Base-by-base conservation (phyloP, 148 eudicot genomes). In the Rhododendron simsii region DNA sequence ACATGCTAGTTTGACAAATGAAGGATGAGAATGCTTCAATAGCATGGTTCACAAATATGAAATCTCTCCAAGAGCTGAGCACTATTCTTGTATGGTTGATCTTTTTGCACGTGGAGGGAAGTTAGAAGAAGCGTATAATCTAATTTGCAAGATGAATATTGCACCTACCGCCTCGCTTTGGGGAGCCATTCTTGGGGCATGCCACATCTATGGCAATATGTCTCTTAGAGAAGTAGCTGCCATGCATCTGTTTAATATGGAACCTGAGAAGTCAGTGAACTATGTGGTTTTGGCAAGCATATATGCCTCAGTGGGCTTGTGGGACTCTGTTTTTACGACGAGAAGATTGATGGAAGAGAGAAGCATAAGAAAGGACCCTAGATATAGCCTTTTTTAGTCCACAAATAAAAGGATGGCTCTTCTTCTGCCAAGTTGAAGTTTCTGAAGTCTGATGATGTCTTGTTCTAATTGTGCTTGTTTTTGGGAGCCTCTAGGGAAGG, bases 71-170 rank as follows among this genome's bases (percentile, higher is more conserved):
- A 86, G 81, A 35, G 65, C 81, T 20, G 71, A 81, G 23, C 85
- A 86, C 23, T 86, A 86, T 61, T 81, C 84, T 73, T 86, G 87
- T 73, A 67, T 86, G 87, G 87, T 86, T n/a, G 87, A 86, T 50
- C 53, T 81, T 30, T 82, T 81, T 8, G 84, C 85, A 74, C 81
- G 85, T 65, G 87, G 84, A 41, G 87, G 87, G 21, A 76, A 82
- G n/a, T 51, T 86, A 53, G 79, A 86, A 50, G 81, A 86, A 39
- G 87, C 85, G 8, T 41, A 67, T 74, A 12, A 74, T 73, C 78
- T 86, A 69, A 81, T 82, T 73, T 2, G 41, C 73, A n/a, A 74
- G 55, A 81, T 86, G 75, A 73, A 73, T n/a, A 82, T 82, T 51
- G 82, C 57, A 18, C 84, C 87, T 7, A 71, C 30, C 74, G 80